A percentile compares a stretch with the other conserved stretches of the same genome.
These are phyloP conservation scores for Triticum dicoccoides DNA, from an alignment of 176 grass and related monocot species.

Conservation along the genomic window DNA sequence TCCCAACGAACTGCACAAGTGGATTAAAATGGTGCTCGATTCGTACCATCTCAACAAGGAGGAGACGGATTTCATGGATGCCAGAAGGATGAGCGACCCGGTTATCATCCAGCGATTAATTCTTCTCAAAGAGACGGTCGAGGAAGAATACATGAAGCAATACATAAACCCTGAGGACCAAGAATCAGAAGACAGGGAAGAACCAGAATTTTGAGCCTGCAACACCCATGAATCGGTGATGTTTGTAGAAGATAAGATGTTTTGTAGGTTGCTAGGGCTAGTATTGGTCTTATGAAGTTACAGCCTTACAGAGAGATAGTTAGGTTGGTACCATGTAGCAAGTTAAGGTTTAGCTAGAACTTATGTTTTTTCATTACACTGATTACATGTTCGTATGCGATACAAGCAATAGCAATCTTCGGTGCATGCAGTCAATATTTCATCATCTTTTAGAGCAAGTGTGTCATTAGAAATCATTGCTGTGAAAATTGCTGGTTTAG, in stretches of 20 bases:
- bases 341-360: background rate
- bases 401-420: background rate
- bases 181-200: constrained; percentile 29
- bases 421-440: background rate
- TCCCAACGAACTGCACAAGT: constrained; percentile 86
- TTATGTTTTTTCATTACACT: background rate
- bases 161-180: constrained; percentile 46
- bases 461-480: background rate
- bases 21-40: constrained; percentile 83
- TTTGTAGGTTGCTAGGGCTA: background rate
- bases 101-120: constrained; percentile 77
- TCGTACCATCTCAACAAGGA: constrained; percentile 91
- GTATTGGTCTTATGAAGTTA: background rate
- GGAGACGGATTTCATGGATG: constrained; percentile 71
- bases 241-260: background rate
- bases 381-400: background rate
- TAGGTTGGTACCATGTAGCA: background rate
- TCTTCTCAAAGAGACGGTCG: constrained; percentile 74
- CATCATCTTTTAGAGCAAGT: background rate
- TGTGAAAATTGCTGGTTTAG: background rate
- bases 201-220: background rate
- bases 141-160: constrained; percentile 76
- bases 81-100: constrained; percentile 69
- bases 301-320: background rate
- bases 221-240: background rate